phyloP scores from a whole-genome alignment of 169 alveolate genomes.

The Plasmodium sp. region DNA sequence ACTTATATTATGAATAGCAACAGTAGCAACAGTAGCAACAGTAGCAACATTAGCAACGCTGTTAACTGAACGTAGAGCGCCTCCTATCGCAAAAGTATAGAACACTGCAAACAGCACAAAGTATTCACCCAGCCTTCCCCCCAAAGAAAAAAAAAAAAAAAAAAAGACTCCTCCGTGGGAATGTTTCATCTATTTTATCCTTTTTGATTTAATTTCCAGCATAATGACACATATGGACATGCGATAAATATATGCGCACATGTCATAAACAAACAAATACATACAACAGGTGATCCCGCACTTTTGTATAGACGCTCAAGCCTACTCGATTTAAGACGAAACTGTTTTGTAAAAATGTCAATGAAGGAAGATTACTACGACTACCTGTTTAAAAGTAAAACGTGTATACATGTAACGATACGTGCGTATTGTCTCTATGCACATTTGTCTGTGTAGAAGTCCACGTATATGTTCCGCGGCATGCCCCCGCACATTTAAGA shows the following conservation, averaged over 20 bases:
- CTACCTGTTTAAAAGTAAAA: conserved; percentile 83
- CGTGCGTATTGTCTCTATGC: not conserved
- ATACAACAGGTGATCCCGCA: not conserved
- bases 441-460: not conserved
- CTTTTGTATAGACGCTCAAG: not conserved
- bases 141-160: not conserved
- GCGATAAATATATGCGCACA: not conserved
- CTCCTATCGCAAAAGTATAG: not conserved
- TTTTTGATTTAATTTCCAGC: not conserved
- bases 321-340: conserved; percentile 4
- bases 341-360: conserved; percentile 60
- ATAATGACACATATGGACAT: not conserved
- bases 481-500: not conserved
- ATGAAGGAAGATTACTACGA: conserved; percentile 85
- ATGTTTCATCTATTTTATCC: conserved; percentile 12
- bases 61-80: not conserved
- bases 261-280: not conserved
- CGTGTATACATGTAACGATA: not conserved
- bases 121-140: not conserved
- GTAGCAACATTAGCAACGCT: not conserved
- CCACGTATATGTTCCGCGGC: not conserved
- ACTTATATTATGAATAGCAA: conserved; percentile 27
- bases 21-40: not conserved
- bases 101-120: conserved; percentile 18
- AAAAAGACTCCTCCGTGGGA: not conserved